phyloP scores from a whole-genome alignment of 768 basidiomycete species.

The Ramaria sp. region DNA sequence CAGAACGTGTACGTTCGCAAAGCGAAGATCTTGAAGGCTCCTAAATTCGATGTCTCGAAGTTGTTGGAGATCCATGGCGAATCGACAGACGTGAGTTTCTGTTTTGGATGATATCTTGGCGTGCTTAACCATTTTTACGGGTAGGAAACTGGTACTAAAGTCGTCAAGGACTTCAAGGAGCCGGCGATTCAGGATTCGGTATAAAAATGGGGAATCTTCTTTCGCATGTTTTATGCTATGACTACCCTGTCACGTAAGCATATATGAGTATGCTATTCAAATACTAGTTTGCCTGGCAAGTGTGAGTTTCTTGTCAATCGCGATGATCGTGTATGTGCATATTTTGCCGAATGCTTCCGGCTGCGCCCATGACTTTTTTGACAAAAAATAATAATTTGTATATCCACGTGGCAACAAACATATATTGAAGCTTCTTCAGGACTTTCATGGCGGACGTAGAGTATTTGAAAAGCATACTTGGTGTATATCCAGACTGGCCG shows the following conservation, averaged over 20 bases:
- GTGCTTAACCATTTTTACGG: neutral
- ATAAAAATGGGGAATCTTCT: constrained; percentile 33
- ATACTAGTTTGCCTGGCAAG: neutral
- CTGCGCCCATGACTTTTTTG: no score
- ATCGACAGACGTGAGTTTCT: constrained; percentile 70
- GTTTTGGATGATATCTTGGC: neutral
- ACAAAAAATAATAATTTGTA: no score
- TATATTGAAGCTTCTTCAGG: neutral
- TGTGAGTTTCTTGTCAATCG: neutral
- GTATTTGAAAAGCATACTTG: constrained; percentile 51
- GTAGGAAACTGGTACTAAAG: constrained; percentile 90
- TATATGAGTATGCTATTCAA: constrained; percentile 5
- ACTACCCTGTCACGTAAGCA: constrained; percentile 7
- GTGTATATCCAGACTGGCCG: constrained; percentile 68
- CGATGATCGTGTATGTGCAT: neutral
- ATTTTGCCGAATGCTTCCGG: no score
- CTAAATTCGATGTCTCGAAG: constrained; percentile 93
- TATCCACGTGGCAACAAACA: no score
- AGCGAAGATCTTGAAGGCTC: constrained; percentile 97
- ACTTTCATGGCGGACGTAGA: constrained; percentile 63
- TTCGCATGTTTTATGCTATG: constrained; percentile 11
- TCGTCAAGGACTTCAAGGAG: constrained; percentile 96
- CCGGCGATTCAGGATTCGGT: constrained; percentile 89
- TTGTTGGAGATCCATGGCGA: constrained; percentile 95
- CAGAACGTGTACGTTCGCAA: constrained; percentile 99